A percentile compares a stretch with the other conserved stretches of the same genome.
These are phyloP conservation scores for Cornus controversa DNA, from an alignment of 148 eudicot species.

Conservation along the genomic window DNA sequence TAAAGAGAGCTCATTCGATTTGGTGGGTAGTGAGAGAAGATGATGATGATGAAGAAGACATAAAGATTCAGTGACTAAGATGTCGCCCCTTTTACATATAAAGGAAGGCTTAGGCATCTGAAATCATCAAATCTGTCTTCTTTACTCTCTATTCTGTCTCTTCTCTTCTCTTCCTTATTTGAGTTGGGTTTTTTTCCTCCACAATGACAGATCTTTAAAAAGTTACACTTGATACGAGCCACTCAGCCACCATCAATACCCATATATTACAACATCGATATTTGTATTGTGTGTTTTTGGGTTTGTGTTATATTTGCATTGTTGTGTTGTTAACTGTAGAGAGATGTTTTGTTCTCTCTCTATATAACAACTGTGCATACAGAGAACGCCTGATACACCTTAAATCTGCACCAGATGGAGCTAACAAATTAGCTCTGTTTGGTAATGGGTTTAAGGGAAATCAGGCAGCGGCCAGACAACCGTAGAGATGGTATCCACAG, in stretches of 20 bases:
- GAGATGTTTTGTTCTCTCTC: neutral
- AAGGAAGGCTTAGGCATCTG: constrained; percentile 14
- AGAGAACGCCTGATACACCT: constrained; percentile 6
- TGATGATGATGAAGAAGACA: neutral
- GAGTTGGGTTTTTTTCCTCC: constrained; percentile 14
- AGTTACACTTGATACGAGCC: constrained; percentile 39
- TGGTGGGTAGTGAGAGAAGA: neutral
- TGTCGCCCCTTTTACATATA: constrained; percentile 4
- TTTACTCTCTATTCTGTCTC: neutral
- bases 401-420: neutral
- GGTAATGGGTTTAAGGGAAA: neutral
- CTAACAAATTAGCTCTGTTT: neutral
- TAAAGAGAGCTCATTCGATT: neutral
- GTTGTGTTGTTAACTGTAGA: constrained; percentile 18
- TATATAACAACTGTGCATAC: constrained; percentile 23
- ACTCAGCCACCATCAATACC: too few species aligned
- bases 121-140: neutral
- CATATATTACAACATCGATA: too few species aligned
- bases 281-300: too few species aligned
- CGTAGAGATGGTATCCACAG: constrained; percentile 33
- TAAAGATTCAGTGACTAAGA: neutral
- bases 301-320: constrained; percentile 6
- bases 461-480: constrained; percentile 32
- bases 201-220: constrained; percentile 16
- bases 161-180: neutral